Conservation (phyloP, 225 moss, liverwort and hornwort species). For the Lunularia cruciata region DNA sequence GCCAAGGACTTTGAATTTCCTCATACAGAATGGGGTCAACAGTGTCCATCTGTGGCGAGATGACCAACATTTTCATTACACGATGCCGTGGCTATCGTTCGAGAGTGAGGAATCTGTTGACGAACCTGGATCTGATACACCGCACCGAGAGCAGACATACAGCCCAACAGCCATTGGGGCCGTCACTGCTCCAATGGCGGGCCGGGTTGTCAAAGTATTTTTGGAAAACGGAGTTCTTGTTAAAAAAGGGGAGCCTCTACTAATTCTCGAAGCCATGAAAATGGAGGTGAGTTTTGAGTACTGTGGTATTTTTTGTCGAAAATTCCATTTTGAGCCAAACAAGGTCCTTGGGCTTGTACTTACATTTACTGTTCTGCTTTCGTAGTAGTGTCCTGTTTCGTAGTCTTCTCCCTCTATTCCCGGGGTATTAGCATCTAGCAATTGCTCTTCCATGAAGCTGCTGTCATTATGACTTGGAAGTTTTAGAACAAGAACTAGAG, state of each 20-base stretch:
- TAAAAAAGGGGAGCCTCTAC: constrained; percentile 69
- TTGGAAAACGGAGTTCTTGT: constrained; percentile 60
- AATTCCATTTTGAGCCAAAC: no score
- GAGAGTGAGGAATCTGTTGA: constrained; percentile 36
- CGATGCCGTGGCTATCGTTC: constrained; percentile 51
- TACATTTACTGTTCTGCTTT: no score
- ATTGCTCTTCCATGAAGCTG: no score
- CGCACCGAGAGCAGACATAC: constrained; percentile 38
- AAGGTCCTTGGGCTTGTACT: no score
- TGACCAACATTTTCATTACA: constrained; percentile 72
- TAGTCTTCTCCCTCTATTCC: no score
- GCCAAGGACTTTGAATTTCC: background rate
- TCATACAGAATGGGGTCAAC: constrained; percentile 51
- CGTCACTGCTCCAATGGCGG: constrained; percentile 85
- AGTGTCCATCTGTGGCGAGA: constrained; percentile 82
- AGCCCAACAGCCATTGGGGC: constrained; percentile 52
- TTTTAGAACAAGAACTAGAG: background rate
- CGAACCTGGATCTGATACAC: constrained; percentile 31
- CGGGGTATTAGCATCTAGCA: no score
- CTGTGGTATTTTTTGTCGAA: no score
- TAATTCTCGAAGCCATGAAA: constrained; percentile 98
- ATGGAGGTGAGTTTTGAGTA: constrained; percentile 69
- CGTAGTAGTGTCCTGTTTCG: no score
- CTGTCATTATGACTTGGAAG: no score
- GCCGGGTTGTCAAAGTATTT: constrained; percentile 85